Conservation (phyloP, 768 basidiomycete species). For the Trametes villosa region DNA sequence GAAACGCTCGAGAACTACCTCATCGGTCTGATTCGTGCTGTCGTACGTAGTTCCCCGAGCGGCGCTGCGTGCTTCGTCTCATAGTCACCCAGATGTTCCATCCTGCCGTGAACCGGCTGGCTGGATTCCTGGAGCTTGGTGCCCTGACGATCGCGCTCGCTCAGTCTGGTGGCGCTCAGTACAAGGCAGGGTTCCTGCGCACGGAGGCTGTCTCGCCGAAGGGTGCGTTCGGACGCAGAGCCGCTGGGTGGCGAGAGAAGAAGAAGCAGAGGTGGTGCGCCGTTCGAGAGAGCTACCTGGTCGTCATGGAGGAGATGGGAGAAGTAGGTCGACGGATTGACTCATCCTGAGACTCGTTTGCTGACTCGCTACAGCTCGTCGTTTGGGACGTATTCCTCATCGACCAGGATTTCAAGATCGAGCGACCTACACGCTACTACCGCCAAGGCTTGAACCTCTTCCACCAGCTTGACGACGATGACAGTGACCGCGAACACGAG, state of each 20-base stretch:
- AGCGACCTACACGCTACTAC: slow-evolving; percentile 89
- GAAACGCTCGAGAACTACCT: slow-evolving; percentile 88
- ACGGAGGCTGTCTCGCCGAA: slow-evolving; percentile 57
- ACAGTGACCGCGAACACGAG: slow-evolving; percentile 31
- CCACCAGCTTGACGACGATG: slow-evolving; percentile 38
- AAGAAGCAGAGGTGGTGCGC: slow-evolving; percentile 87
- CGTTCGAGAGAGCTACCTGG: slow-evolving; percentile 89
- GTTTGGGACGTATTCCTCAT: slow-evolving; percentile 94
- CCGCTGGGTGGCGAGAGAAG: slow-evolving; percentile 70
- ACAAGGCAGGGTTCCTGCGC: slow-evolving; percentile 86
- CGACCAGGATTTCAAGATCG: slow-evolving; percentile 86
- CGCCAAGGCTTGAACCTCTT: slow-evolving; percentile 80
- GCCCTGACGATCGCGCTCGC: slow-evolving; percentile 84
- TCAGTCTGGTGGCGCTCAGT: slow-evolving; percentile 80
- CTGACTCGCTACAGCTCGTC: slow-evolving; percentile 51
- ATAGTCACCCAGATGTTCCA: slow-evolving; percentile 83
- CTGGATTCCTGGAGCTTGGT: slow-evolving; percentile 90
- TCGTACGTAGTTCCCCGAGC: slow-evolving; percentile 50
- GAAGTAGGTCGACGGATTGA: slow-evolving; percentile 53
- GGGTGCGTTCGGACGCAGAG: slow-evolving; percentile 41
- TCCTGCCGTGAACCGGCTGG: slow-evolving; percentile 86
- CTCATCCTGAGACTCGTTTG: not conserved
- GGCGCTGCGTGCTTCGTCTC: not conserved
- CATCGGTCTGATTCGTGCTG: slow-evolving; percentile 83
- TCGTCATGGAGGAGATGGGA: slow-evolving; percentile 84